These are phyloP conservation scores for Chaetomiaceae sp. DNA, from an alignment of 2,329 filamentous ascomycete species.

Conservation along the genomic window DNA sequence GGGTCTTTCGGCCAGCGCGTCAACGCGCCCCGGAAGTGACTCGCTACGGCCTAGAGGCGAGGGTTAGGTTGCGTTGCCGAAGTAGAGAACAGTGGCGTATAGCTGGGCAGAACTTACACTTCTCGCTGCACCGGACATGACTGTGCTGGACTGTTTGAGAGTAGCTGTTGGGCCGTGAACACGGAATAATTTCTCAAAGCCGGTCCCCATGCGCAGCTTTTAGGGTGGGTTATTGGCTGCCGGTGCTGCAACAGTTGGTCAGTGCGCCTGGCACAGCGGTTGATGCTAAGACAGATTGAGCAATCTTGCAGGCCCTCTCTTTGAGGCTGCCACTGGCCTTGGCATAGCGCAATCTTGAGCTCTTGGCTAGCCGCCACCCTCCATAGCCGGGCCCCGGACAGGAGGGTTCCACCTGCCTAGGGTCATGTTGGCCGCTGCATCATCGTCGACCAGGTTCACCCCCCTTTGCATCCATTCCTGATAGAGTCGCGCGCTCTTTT, in stretches of 20 bases:
- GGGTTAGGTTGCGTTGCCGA: neutral
- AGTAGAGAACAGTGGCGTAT: too few relatives aligned
- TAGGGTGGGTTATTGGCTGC: too few relatives aligned
- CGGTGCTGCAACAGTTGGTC: too few relatives aligned
- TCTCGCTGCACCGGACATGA: conserved; percentile 22
- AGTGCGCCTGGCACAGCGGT: neutral
- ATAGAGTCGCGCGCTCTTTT: conserved; percentile 2
- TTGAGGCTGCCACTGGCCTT: conserved; percentile 13
- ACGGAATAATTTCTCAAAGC: neutral
- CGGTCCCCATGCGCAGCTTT: too few relatives aligned
- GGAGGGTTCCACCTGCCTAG: too few relatives aligned
- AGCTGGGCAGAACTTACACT: conserved; percentile 17
- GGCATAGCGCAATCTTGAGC: conserved; percentile 1
- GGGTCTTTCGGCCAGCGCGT: conserved; percentile 60
- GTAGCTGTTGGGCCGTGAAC: neutral
- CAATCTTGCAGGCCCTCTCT: neutral
- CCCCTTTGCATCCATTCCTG: neutral
- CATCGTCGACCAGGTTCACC: neutral
- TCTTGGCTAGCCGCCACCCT: conserved; percentile 5
- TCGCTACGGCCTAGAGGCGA: conserved; percentile 38
- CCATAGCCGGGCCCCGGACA: too few relatives aligned
- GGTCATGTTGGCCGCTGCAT: neutral
- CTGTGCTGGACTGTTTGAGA: neutral
- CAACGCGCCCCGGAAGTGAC: conserved; percentile 47
- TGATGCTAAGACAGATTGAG: neutral